These are phyloP conservation scores for Pseudovirgaria hyperparasitica DNA, from an alignment of 2,329 filamentous ascomycete species.

Conservation along the genomic window DNA sequence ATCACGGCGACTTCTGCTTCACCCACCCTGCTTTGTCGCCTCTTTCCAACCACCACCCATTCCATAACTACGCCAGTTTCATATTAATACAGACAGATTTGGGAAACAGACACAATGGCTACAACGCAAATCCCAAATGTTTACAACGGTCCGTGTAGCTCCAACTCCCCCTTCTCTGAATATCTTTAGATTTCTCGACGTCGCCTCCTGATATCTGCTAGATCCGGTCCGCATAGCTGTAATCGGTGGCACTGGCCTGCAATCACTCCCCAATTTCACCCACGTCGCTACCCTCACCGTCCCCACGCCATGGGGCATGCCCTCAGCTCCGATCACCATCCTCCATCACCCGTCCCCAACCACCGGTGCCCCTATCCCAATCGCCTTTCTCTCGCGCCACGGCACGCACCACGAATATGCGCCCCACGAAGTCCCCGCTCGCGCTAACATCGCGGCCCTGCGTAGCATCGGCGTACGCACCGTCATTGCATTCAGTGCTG, in stretches of 20 bases:
- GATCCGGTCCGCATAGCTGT: slow-evolving; percentile 38
- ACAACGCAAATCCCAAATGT: too few species aligned
- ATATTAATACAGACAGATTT: too few species aligned
- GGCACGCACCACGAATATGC: slow-evolving; percentile 79
- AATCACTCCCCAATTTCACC: slow-evolving; percentile 74
- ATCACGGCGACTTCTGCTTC: too few species aligned
- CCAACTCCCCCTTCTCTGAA: too few species aligned
- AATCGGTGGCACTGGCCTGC: slow-evolving; percentile 70
- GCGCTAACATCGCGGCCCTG: slow-evolving; percentile 97
- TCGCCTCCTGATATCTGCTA: too few species aligned
- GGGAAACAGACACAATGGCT: too few species aligned
- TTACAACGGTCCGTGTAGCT: too few species aligned
- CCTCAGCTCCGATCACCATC: slow-evolving; percentile 68
- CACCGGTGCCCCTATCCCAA: slow-evolving; percentile 43
- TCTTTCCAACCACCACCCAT: too few species aligned
- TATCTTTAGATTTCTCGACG: too few species aligned
- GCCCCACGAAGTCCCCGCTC: slow-evolving; percentile 87
- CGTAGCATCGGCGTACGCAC: slow-evolving; percentile 78
- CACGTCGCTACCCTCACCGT: slow-evolving; percentile 68
- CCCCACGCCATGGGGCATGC: slow-evolving; percentile 76
- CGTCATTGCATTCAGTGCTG: slow-evolving; percentile 89
- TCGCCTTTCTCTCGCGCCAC: slow-evolving; percentile 92
- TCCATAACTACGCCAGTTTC: too few species aligned
- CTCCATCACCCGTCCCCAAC: slow-evolving; percentile 72
- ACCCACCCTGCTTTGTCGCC: too few species aligned